A percentile compares a stretch with the other conserved stretches of the same genome.
Evolutionary conservation across 441 rosid genomes (phyloP).

Genomic region (Erodium chrysanthum): DNA sequence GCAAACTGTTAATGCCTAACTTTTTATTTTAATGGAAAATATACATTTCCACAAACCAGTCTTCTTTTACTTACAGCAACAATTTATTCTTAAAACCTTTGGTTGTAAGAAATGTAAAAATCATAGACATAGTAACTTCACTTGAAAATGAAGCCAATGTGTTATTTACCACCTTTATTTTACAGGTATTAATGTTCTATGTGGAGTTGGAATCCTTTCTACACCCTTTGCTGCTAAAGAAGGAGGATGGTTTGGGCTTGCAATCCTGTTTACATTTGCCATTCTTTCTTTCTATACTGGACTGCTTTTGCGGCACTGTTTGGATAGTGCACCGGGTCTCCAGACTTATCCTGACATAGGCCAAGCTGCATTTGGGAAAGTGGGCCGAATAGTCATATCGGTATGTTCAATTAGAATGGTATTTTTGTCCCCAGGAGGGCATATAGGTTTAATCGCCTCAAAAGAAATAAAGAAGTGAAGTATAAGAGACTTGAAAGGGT

Average conservation of each 20-base stretch:
- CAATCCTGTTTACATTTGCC: slow-evolving; percentile 48
- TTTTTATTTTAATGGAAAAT: neutral
- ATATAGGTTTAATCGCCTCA: neutral
- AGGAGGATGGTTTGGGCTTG: slow-evolving; percentile 84
- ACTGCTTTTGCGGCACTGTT: slow-evolving; percentile 53
- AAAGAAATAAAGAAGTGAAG: neutral
- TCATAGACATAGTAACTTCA: neutral
- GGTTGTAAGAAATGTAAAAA: neutral
- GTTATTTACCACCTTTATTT: neutral
- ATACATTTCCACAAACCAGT: neutral
- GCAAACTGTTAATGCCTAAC: neutral
- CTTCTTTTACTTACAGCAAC: neutral
- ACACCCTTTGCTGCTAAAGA: slow-evolving; percentile 79
- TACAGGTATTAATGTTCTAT: slow-evolving; percentile 74
- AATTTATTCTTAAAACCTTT: neutral
- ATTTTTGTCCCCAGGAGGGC: neutral
- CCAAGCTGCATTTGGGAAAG: slow-evolving; percentile 75
- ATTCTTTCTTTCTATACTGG: slow-evolving; percentile 82
- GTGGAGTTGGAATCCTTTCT: slow-evolving; percentile 88
- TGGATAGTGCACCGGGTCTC: slow-evolving; percentile 73
- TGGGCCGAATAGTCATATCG: slow-evolving; percentile 57
- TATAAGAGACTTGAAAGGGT: neutral
- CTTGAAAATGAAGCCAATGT: neutral
- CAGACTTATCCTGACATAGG: slow-evolving; percentile 92
- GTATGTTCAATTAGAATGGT: slow-evolving; percentile 25